Evolutionary conservation across 768 basidiomycete genomes (phyloP).

Genomic region (Ramaria sp.): DNA sequence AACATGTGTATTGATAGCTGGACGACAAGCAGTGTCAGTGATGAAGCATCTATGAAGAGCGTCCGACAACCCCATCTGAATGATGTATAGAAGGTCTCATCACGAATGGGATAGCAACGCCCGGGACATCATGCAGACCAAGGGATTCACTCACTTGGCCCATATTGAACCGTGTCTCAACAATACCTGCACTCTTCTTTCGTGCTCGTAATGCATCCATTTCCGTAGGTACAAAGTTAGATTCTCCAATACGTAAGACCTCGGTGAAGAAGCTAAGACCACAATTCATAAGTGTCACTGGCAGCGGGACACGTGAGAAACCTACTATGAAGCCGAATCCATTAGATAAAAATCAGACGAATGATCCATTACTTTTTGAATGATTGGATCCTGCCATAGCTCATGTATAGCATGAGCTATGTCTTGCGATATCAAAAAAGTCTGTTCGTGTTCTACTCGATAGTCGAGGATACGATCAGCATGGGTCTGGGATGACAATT

Average conservation of each 20-base stretch:
- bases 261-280: slow-evolving; percentile 69
- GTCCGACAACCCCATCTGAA: background rate
- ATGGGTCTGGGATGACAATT: slow-evolving; percentile 20
- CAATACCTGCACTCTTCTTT: slow-evolving; percentile 82
- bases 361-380: slow-evolving; percentile 39
- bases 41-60: background rate
- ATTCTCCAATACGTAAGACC: slow-evolving; percentile 70
- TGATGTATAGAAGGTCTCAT: background rate
- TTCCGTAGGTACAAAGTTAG: slow-evolving; percentile 77
- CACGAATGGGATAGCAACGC: background rate
- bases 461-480: slow-evolving; percentile 57
- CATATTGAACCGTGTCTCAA: slow-evolving; percentile 74
- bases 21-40: background rate
- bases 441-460: slow-evolving; percentile 31
- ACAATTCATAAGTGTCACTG: background rate
- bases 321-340: slow-evolving; percentile 88
- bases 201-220: slow-evolving; percentile 83
- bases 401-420: slow-evolving; percentile 59
- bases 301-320: slow-evolving; percentile 10
- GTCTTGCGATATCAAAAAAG: slow-evolving; percentile 43
- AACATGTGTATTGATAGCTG: slow-evolving; percentile 48
- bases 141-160: slow-evolving; percentile 28
- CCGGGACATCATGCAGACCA: background rate
- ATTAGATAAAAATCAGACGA: slow-evolving; percentile 80
- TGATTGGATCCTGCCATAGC: slow-evolving; percentile 51